Base-by-base conservation (phyloP, 116 monocot species). In the Phalaenopsis hybrid region DNA sequence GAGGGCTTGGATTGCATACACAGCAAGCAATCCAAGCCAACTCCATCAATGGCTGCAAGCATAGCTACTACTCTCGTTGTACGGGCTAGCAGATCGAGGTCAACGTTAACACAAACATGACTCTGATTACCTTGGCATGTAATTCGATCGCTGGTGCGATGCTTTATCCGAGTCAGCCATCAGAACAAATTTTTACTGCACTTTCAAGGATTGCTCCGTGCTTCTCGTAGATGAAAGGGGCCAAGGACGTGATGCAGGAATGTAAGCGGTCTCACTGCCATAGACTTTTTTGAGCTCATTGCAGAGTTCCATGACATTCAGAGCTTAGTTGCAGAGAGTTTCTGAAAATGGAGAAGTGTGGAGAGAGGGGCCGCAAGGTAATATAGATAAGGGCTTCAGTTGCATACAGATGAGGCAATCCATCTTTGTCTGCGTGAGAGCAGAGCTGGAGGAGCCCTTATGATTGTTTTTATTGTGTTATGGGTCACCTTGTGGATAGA, bases 191-290 rank as follows among this genome's bases (percentile, higher is more conserved):
- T 87, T 93, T 18, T 94, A 94, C 75, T 94, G 94, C 76, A 90
- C 94, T 0, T 94, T 80, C 76, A 88, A 85, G 46, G 92, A 94
- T 61, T 94, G 94, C 83, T 94, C 94, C 0, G 89, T 80, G 5
- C 81, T 90, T 75, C 79, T 94, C 75, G 69, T 94, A 0, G 78
- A 80, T 57, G 92, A 90, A 20, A 79, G 28, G 1, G n/a, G 34
- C 20, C 69, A 48, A 31, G 7, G 78, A 84, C 49, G 79, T 59
- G 34, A 78, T 90, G 10, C 81, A 2, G 43, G 23, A 86, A 6
- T 77, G 89, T 1, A 88, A 91, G 61, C 92, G 85, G 74, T 85
- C 83, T 28, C 78, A 85, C 44, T 88, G 88, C 70, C 45, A 78
- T 57, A 21, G 83, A 23, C 6, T 85, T 46, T 74, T 88, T 70